A percentile compares a stretch with the other conserved stretches of the same genome.
These are phyloP conservation scores for Artemisia argyi DNA, from an alignment of 129 eudicot genomes.

Conservation along the genomic window DNA sequence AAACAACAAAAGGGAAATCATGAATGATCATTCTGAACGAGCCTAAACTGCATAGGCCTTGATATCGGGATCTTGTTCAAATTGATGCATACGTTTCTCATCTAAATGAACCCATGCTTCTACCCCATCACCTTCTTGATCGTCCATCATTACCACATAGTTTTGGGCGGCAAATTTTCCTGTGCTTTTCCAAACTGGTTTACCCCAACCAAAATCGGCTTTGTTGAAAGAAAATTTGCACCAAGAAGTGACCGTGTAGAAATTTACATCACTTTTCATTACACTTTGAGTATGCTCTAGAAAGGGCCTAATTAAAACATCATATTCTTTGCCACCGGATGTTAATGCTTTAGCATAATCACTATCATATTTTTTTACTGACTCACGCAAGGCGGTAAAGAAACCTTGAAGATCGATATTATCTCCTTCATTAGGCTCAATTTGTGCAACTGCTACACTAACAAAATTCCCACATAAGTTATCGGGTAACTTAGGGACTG, in stretches of 20 bases:
- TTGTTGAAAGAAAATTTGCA: conserved; percentile 19
- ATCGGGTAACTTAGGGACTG: neutral
- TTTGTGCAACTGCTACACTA: neutral
- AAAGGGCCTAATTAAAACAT: neutral
- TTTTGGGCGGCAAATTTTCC: neutral
- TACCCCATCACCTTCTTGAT: conserved; percentile 23
- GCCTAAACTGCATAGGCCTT: conserved; percentile 3
- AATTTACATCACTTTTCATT: neutral
- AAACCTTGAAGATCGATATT: conserved; percentile 4
- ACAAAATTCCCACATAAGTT: conserved; percentile 5
- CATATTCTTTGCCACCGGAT: neutral
- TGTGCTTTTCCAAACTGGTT: conserved; percentile 23
- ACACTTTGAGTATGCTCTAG: neutral
- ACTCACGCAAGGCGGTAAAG: neutral
- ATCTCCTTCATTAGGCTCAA: neutral
- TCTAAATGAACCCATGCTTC: conserved; percentile 30
- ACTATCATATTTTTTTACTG: neutral
- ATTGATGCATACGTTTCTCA: neutral
- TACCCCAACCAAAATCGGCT: conserved; percentile 33
- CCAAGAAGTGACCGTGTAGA: conserved; percentile 18
- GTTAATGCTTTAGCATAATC: neutral
- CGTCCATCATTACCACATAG: conserved; percentile 16
- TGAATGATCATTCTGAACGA: too few species aligned
- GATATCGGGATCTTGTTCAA: conserved; percentile 14
- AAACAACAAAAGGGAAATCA: too few species aligned